A percentile compares a stretch with the other conserved stretches of the same genome.
phyloP scores from a whole-genome alignment of 495 filamentous ascomycete species.

The Aspergillus conjunctus region DNA sequence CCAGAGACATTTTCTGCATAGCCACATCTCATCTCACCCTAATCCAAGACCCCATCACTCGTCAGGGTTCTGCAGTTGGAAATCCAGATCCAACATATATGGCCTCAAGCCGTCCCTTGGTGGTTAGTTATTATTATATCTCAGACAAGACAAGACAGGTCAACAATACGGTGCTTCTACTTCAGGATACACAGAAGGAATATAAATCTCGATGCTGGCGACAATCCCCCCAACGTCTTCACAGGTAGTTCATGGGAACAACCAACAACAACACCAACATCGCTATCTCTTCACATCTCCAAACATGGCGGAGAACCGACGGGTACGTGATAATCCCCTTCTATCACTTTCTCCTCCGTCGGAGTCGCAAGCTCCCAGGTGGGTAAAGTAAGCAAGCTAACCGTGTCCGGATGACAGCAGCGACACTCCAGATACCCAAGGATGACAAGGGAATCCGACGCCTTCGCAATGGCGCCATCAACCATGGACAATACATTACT shows the following conservation, averaged over 20 bases:
- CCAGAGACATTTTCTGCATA: constrained; percentile 23
- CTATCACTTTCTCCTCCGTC: no score
- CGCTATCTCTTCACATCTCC: not conserved
- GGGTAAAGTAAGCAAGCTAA: not conserved
- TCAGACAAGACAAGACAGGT: not conserved
- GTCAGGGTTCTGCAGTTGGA: not conserved
- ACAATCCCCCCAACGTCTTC: not conserved
- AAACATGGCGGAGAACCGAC: constrained; percentile 1
- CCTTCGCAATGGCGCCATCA: constrained; percentile 1
- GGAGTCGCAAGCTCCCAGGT: no score
- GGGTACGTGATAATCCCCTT: not conserved
- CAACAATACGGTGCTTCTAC: not conserved
- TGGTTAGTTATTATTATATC: not conserved
- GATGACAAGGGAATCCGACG: not conserved
- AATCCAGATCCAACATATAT: not conserved
- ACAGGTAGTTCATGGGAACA: not conserved
- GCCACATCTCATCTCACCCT: constrained; percentile 34
- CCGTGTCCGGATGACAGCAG: not conserved
- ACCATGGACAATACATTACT: constrained; percentile 8
- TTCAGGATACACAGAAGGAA: not conserved
- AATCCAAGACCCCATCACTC: not conserved
- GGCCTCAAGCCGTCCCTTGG: not conserved
- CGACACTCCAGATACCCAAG: constrained; percentile 6
- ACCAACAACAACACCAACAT: not conserved
- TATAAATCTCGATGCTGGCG: not conserved